A percentile compares a stretch with the other conserved stretches of the same genome.
These are phyloP conservation scores for Metarhizium brunneum DNA, from an alignment of 2,329 filamentous ascomycete species.

Conservation along the genomic window DNA sequence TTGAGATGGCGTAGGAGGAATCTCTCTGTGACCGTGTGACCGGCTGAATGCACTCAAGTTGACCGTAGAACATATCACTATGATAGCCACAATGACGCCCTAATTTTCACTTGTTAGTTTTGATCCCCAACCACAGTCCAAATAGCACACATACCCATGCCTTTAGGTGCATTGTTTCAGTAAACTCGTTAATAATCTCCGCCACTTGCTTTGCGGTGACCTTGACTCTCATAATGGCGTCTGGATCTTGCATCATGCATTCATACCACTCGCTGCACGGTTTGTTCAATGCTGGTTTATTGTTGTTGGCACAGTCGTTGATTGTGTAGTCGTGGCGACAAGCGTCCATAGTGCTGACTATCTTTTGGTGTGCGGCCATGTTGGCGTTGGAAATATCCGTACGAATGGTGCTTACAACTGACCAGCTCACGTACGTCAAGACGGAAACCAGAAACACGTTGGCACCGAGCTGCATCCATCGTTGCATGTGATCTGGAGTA, in stretches of 20 bases:
- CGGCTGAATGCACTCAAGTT: slow-evolving; percentile 39
- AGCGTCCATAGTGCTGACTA: slow-evolving; percentile 62
- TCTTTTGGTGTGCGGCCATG: slow-evolving; percentile 55
- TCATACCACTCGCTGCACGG: slow-evolving; percentile 74
- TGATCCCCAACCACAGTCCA: background rate
- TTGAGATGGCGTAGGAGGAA: slow-evolving; percentile 5
- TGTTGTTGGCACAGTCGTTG: slow-evolving; percentile 62
- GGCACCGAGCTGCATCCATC: slow-evolving; percentile 51
- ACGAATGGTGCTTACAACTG: slow-evolving; percentile 59
- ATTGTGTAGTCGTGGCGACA: slow-evolving; percentile 66
- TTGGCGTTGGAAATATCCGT: slow-evolving; percentile 67
- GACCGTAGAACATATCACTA: slow-evolving; percentile 38
- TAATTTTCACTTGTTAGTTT: slow-evolving; percentile 12
- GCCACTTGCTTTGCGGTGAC: slow-evolving; percentile 83
- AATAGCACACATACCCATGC: slow-evolving; percentile 37
- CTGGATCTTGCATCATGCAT: slow-evolving; percentile 80
- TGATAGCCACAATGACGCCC: slow-evolving; percentile 42
- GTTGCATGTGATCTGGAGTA: slow-evolving; percentile 48
- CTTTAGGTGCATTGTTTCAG: slow-evolving; percentile 84
- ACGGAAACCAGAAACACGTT: slow-evolving; percentile 51
- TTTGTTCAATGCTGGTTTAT: slow-evolving; percentile 61
- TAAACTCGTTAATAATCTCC: slow-evolving; percentile 87
- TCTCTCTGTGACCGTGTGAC: slow-evolving; percentile 4
- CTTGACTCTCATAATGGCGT: slow-evolving; percentile 66
- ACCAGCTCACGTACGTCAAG: slow-evolving; percentile 58